A percentile compares a stretch with the other conserved stretches of the same genome.
phyloP scores from a whole-genome alignment of 2,329 filamentous ascomycete species.

The Aspergillus candidus region DNA sequence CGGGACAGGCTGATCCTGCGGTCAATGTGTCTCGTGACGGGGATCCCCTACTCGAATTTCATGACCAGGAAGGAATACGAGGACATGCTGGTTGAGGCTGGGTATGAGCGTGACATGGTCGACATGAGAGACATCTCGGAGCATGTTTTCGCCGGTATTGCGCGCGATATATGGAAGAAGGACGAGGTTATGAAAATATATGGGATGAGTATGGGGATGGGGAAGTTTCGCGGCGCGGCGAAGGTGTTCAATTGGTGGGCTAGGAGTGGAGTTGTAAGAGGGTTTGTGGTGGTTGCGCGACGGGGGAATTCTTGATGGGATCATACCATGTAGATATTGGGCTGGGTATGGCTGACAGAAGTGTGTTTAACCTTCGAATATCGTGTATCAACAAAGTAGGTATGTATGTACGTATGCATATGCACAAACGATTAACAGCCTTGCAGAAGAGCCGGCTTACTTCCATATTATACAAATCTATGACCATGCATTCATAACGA shows the following conservation, averaged over 20 bases:
- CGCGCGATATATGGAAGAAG: conserved; percentile 38
- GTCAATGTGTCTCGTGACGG: conserved; percentile 43
- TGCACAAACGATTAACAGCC: background rate
- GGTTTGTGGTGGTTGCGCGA: conserved; percentile 36
- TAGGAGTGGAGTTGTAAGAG: conserved; percentile 31
- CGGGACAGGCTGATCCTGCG: conserved; percentile 33
- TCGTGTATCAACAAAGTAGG: no score
- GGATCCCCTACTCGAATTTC: conserved; percentile 47
- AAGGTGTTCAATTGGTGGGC: conserved; percentile 41
- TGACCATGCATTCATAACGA: background rate
- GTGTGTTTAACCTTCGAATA: no score
- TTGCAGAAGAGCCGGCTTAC: no score
- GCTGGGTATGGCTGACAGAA: no score
- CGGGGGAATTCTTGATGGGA: no score
- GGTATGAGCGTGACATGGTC: conserved; percentile 42
- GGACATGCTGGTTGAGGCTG: conserved; percentile 41
- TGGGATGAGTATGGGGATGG: conserved; percentile 30
- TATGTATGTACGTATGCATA: background rate
- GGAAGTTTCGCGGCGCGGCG: conserved; percentile 29
- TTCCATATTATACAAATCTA: background rate
- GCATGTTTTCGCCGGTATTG: conserved; percentile 48
- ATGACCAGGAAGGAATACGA: conserved; percentile 43
- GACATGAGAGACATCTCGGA: conserved; percentile 47
- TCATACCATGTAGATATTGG: no score
- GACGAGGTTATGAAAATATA: conserved; percentile 28